phyloP scores from a whole-genome alignment of 1,284 basidiomycete species.

The Ustilago sp. region DNA sequence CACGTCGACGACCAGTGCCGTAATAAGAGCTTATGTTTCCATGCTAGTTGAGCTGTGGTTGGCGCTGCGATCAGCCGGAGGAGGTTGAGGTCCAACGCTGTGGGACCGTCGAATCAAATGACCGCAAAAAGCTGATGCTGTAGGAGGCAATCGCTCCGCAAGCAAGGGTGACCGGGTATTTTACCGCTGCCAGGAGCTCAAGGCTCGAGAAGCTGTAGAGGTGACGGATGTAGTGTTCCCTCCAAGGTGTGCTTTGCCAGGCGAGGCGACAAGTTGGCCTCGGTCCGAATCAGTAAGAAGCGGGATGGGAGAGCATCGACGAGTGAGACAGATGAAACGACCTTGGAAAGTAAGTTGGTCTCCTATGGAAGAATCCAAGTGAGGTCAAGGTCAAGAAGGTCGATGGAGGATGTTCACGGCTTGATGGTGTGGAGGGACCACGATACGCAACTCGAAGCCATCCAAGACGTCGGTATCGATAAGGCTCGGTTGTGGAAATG shows the following conservation, averaged over 20 bases:
- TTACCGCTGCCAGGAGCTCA: not conserved
- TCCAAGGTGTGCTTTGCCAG: too few relatives aligned
- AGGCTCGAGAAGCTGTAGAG: not conserved
- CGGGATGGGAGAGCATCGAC: too few relatives aligned
- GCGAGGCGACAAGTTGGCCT: too few relatives aligned
- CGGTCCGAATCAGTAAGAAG: too few relatives aligned
- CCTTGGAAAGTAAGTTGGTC: not conserved
- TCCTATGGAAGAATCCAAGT: not conserved
- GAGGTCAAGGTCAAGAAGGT: not conserved
- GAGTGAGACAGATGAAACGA: not conserved
- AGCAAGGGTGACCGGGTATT: not conserved
- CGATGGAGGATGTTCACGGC: not conserved
- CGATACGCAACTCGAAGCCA: not conserved
- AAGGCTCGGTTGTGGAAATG: not conserved
- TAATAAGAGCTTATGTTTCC: constrained; percentile 1
- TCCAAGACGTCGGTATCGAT: not conserved
- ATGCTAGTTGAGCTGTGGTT: constrained; percentile 18
- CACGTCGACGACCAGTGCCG: constrained; percentile 2
- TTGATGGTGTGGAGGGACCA: not conserved
- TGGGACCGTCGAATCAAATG: not conserved
- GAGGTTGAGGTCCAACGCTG: not conserved
- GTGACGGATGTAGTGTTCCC: not conserved
- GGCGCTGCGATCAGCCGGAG: not conserved
- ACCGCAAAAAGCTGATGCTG: not conserved
- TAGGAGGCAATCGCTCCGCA: not conserved